Evolutionary conservation across 352 stramenopile genomes (phyloP), one percentile per base, ranked within the genome.

Genomic region (Phytophthora melonis): DNA sequence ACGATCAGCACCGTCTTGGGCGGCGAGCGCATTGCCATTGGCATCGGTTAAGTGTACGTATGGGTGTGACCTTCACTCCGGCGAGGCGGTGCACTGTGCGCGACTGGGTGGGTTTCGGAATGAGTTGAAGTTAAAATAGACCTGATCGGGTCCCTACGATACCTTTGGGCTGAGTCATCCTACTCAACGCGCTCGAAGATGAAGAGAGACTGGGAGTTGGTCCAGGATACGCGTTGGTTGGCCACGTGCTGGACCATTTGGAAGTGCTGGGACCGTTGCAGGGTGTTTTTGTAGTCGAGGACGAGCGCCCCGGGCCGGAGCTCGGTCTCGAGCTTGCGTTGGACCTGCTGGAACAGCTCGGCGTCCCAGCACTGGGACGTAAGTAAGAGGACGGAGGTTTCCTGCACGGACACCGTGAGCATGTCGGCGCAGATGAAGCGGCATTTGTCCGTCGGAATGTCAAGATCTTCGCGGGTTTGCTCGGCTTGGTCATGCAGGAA

Each of bases 1-100:
- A 93, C 86, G 59, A 95, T 89, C 23, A 95, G 71, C 27, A 94
- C 86, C 14, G 82, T 92, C 78, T 86, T 90, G 27, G 75, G 60
- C 14, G 50, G 58, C 39, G 65, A 3, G 30, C 6, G 43, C 41
- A 10, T 34, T 32, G n/a, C 8, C 21, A 36, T 36, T 10, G 30
- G 30, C 30, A 36, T 36, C 30, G 30, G 30, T 36, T 36, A 11
- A 36, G 30, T 36, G 30, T 36, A 36, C 11, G 30, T 36, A 36
- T 36, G 30, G 36, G 36, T 78, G 60, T 78, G 60, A 67, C 59
- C 47, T 62, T 74, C 54, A 74, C 57, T 77, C 58, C 18, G 21
- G 10, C 39, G 1, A 18, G 39, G 39, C 13, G 27, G 25, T 41
- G 5, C 27, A 27, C 16, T 68, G 30, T 45, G 70, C 53, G 14